Evolutionary conservation across 2,329 filamentous ascomycete species (phyloP), one percentile per base, ranked within the genome.

Genomic region (Dactylellina leptospora): DNA sequence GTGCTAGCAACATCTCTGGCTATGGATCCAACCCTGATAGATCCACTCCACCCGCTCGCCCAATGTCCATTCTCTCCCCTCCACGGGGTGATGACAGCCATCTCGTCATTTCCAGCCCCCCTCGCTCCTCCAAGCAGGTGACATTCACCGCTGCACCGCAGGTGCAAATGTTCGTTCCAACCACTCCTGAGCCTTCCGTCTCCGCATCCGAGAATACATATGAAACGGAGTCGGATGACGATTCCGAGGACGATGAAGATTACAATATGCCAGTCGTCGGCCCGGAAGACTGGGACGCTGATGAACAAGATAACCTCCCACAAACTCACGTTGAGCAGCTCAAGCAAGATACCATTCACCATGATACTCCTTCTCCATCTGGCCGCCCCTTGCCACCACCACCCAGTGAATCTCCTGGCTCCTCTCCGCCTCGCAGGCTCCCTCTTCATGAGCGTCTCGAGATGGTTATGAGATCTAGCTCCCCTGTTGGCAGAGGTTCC

Each of bases 131-230:
- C 50, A 99, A 99, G 84, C 97, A 93, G 77, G 95, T 99, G 68
- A 99, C 93, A 0, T 99, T 99, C 79, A 92, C 97, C 81, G 90
- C 89, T 36, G 92, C 91, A 1, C 93, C 95, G 22, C 91, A 96
- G 78, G 86, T 99, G 77, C 96, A 97, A 78, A 95, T 99, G 81
- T 99, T 97, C 79, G 95, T 97, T 81, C 93, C 97, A 90, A 90
- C 92, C 30, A 99, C 95, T 1, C 95, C 95, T 9, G 95, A 97
- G 78, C 86, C 96, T n/a, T 97, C 93, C 22, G 91, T 91, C 23
- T 93, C 91, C 51, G 92, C 93, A 10, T 89, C 93, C 6, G 92
- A 97, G 78, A 92, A 92, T 42, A 97, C 93, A 81, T 97, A 91
- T 79, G 93, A 97, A 74, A 60, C 61, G n/a, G 66, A 71, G 10